A percentile compares a stretch with the other conserved stretches of the same genome.
These are phyloP conservation scores for Lachnellula hyalina DNA, from an alignment of 2,329 filamentous ascomycete genomes.

Conservation along the genomic window DNA sequence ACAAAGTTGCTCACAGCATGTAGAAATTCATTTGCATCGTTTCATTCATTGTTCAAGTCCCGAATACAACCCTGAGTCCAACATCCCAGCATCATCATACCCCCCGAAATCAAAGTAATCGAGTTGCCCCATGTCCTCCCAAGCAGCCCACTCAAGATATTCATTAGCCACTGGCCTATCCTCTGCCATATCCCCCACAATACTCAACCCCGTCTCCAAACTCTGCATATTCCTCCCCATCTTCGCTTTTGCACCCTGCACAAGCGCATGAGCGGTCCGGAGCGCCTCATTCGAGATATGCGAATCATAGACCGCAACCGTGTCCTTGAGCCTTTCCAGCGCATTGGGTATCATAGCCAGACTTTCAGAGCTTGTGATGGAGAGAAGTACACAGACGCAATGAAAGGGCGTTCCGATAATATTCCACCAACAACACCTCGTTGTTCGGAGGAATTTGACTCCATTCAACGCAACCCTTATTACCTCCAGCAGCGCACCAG, in stretches of 20 bases:
- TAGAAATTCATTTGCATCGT: too few species aligned
- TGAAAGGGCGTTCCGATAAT: conserved; percentile 20
- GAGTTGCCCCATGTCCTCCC: conserved; percentile 5
- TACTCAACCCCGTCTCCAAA: conserved; percentile 14
- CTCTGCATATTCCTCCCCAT: conserved; percentile 13
- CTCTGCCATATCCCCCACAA: conserved; percentile 1
- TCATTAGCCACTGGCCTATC: not conserved
- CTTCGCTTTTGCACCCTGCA: conserved; percentile 16
- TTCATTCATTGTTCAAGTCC: not conserved
- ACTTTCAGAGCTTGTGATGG: conserved; percentile 16
- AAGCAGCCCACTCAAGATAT: conserved; percentile 7
- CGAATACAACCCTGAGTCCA: not conserved
- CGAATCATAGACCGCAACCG: conserved; percentile 11
- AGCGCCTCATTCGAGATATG: conserved; percentile 21
- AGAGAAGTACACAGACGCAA: conserved; percentile 18
- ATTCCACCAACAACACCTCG: conserved; percentile 22
- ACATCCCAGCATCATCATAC: not conserved
- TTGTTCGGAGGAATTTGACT: conserved; percentile 7
- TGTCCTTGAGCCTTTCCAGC: conserved; percentile 15
- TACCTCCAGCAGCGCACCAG: conserved; percentile 7
- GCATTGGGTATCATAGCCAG: conserved; percentile 15
- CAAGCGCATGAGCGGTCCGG: conserved; percentile 22
- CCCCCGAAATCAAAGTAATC: conserved; percentile 11
- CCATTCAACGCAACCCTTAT: conserved; percentile 17
- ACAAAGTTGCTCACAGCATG: too few species aligned